phyloP scores from a whole-genome alignment of 495 filamentous ascomycete species.

The Lasiosphaeris hirsuta region DNA sequence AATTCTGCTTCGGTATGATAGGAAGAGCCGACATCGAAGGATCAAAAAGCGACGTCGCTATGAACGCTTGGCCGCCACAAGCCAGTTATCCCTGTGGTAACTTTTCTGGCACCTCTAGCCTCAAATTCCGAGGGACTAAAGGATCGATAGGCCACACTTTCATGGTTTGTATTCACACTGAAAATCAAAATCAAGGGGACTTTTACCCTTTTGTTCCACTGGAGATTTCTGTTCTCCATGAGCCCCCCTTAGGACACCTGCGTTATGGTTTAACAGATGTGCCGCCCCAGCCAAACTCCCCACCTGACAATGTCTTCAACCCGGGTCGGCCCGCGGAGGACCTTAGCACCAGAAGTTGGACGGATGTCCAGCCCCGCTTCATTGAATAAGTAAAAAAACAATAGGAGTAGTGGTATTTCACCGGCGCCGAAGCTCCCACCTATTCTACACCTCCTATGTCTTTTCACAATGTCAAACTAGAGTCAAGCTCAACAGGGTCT shows the following conservation, averaged over 20 bases:
- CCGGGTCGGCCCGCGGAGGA: slow-evolving; percentile 62
- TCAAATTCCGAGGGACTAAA: slow-evolving; percentile 74
- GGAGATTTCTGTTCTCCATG: slow-evolving; percentile 74
- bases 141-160: slow-evolving; percentile 75
- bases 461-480: slow-evolving; percentile 76
- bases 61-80: slow-evolving; percentile 50
- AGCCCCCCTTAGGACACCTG: slow-evolving; percentile 65
- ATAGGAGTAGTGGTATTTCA: slow-evolving; percentile 75
- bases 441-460: slow-evolving; percentile 75
- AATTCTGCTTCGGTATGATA: slow-evolving; percentile 54
- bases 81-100: slow-evolving; percentile 67
- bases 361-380: slow-evolving; percentile 64
- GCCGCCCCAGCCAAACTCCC: slow-evolving; percentile 67
- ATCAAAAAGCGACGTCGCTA: slow-evolving; percentile 47
- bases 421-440: slow-evolving; percentile 62
- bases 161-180: slow-evolving; percentile 74
- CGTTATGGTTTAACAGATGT: slow-evolving; percentile 69
- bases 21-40: slow-evolving; percentile 54
- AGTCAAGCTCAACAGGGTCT: slow-evolving; percentile 56
- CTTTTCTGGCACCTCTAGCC: slow-evolving; percentile 75
- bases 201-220: slow-evolving; percentile 78
- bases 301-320: slow-evolving; percentile 72
- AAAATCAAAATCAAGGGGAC: slow-evolving; percentile 77
- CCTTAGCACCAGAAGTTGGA: slow-evolving; percentile 68
- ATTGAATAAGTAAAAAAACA: slow-evolving; percentile 77